Evolutionary conservation across 2,329 filamentous ascomycete species (phyloP), one percentile per base, ranked within the genome.

Genomic region (Xylaria sp.): DNA sequence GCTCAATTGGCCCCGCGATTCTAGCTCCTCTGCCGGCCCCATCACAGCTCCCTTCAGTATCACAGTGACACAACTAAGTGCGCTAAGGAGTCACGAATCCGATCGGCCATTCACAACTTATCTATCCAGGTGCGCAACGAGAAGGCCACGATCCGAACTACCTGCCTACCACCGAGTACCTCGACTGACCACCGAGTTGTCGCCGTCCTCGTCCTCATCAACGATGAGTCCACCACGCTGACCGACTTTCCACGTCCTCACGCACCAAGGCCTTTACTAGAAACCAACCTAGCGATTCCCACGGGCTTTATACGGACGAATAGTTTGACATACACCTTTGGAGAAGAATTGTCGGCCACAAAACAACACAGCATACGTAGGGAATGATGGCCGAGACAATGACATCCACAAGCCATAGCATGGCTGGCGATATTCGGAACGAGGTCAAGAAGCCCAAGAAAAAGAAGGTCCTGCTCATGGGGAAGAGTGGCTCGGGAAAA

Each of bases 401-500:
- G 53, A 54, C 74, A 3, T 72, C 77, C 19, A 69, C 75, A 56
- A 74, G 72, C 68, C 61, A 76, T 65, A 72, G 71, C 59, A 67
- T 73, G 68, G 59, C 78, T 7, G 74, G 75, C 61, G 83, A 83
- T 61, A 69, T 83, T 59, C 80, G 82, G 69, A 83, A 76, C 72
- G 86, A 88, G 78, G 82, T 89, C 72, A 89, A 88, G 81, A 91
- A 90, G 74, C 87, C 88, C 75, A 93, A 93, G 85, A 94, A 94
- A 86, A 93, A 93, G 84, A 94, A 94, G 86, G 92, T 94, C 60
- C 85, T 94, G 58, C 84, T 94, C 70, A 94, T 94, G 96, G 96
- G 96, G 75, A 98, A 98, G 84, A 97, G 93, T 71, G 96, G 96
- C 63, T 97, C 95, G 0, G 96, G 96, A 64, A 99, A 99, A 82